Percentiles rank a stretch among this genome's conserved stretches.
Evolutionary conservation across 1,284 basidiomycete species (phyloP).

Genomic region (Leccinum cinnamomeum): DNA sequence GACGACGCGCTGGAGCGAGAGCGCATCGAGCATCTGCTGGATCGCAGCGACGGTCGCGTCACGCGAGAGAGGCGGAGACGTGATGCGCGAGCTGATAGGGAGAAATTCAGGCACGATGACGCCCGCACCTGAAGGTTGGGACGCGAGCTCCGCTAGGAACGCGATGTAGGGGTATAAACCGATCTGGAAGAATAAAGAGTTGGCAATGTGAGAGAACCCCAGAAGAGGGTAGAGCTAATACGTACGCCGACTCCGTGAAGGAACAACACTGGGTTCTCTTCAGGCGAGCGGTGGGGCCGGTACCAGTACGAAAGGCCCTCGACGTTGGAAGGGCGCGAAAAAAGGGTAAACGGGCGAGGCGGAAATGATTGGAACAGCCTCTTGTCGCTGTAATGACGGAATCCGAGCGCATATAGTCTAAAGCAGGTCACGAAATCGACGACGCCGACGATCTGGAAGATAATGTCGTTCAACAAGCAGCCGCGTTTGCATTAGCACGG

Average conservation of each 20-base stretch:
- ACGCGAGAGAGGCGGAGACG: conserved; percentile 33
- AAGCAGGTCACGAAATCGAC: conserved; percentile 50
- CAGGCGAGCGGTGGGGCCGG: conserved; percentile 49
- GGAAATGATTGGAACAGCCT: conserved; percentile 50
- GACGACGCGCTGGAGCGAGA: conserved; percentile 44
- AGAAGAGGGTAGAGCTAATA: not conserved
- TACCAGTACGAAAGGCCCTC: conserved; percentile 60
- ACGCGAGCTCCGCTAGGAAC: conserved; percentile 47
- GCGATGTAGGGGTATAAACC: conserved; percentile 57
- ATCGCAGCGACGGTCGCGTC: conserved; percentile 28
- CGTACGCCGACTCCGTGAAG: conserved; percentile 66
- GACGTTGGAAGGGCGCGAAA: conserved; percentile 43
- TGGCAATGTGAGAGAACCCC: not conserved
- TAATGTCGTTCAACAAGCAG: not conserved
- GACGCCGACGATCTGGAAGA: conserved; percentile 48
- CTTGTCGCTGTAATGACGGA: conserved; percentile 50
- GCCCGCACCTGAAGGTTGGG: conserved; percentile 46
- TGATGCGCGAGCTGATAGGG: conserved; percentile 60
- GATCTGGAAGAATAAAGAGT: conserved; percentile 40
- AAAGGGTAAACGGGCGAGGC: conserved; percentile 45
- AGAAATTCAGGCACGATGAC: conserved; percentile 61
- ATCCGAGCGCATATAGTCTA: conserved; percentile 44
- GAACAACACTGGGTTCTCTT: conserved; percentile 55
- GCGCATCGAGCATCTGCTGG: conserved; percentile 42
- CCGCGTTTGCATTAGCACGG: not conserved